Conservation (phyloP, 2,329 filamentous ascomycete species). For the Mariannaea elegans region DNA sequence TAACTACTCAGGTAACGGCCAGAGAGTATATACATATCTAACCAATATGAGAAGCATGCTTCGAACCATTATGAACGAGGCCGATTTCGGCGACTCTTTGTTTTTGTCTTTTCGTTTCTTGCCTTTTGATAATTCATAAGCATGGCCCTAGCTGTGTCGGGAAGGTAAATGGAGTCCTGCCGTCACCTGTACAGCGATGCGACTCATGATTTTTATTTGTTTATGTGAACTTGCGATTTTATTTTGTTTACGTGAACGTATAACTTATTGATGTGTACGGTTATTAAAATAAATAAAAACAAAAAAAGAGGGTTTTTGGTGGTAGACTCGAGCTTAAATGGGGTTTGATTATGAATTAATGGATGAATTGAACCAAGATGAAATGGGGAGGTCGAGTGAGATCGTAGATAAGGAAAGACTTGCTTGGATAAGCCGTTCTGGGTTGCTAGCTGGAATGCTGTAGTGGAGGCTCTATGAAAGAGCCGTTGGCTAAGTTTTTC, state of each 20-base stretch:
- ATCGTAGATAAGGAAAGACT: conserved; percentile 9
- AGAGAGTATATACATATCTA: not conserved
- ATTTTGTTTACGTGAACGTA: too few relatives aligned
- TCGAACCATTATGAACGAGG: too few relatives aligned
- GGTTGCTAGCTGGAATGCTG: not conserved
- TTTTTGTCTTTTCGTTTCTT: not conserved
- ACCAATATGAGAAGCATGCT: not conserved
- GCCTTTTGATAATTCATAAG: too few relatives aligned
- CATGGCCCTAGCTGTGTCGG: not conserved
- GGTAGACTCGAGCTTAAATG: not conserved
- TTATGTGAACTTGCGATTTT: too few relatives aligned
- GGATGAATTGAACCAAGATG: conserved; percentile 5
- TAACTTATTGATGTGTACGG: too few relatives aligned
- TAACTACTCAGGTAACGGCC: conserved; percentile 7
- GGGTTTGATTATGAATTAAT: not conserved
- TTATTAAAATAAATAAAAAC: too few relatives aligned
- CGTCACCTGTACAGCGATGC: not conserved
- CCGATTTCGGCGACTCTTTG: not conserved
- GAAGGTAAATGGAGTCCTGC: conserved; percentile 16
- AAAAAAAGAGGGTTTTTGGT: too few relatives aligned
- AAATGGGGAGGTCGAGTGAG: conserved; percentile 21
- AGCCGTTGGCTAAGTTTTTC: conserved; percentile 18
- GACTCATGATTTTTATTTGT: too few relatives aligned
- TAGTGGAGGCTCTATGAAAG: not conserved
- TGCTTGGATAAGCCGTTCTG: not conserved